These are phyloP conservation scores for Fusarium gaditjirri DNA, from an alignment of 2,329 filamentous ascomycete genomes.

Conservation along the genomic window DNA sequence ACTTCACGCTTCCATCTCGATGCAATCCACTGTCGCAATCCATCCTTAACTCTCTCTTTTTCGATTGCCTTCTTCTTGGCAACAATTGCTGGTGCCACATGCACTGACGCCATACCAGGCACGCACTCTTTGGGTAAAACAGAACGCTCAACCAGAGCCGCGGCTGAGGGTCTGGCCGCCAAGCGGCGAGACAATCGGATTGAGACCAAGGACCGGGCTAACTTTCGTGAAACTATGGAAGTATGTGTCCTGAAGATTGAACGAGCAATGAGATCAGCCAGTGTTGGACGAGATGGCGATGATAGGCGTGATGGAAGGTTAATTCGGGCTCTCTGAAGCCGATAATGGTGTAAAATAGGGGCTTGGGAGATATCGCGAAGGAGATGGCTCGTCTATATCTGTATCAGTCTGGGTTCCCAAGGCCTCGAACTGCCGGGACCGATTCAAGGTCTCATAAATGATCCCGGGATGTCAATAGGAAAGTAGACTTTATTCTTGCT, in stretches of 20 bases:
- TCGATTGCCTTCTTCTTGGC: conserved; percentile 71
- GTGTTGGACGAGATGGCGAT: conserved; percentile 66
- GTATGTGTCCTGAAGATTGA: conserved; percentile 75
- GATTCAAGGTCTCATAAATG: background rate
- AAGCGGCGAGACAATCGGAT: conserved; percentile 73
- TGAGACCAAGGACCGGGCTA: conserved; percentile 71
- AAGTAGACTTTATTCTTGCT: conserved; percentile 2
- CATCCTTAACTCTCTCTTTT: conserved; percentile 74
- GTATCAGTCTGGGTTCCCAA: conserved; percentile 32
- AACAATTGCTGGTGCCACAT: conserved; percentile 70
- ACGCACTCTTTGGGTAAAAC: conserved; percentile 75
- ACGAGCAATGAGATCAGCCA: conserved; percentile 70
- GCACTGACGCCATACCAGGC: conserved; percentile 53
- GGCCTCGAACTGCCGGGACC: background rate
- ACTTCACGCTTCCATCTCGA: conserved; percentile 66
- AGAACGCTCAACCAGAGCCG: conserved; percentile 69
- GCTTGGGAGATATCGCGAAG: conserved; percentile 71
- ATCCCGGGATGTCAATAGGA: background rate
- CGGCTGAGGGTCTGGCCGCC: conserved; percentile 67
- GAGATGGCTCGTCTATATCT: conserved; percentile 66
- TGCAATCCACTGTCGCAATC: conserved; percentile 72
- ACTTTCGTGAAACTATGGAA: conserved; percentile 70
- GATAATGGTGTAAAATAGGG: conserved; percentile 72
- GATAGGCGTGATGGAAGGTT: conserved; percentile 66
- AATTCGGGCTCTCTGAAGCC: conserved; percentile 66